These are phyloP conservation scores for Microcyclosporella mali DNA, from an alignment of 2,329 filamentous ascomycete species.

Conservation along the genomic window DNA sequence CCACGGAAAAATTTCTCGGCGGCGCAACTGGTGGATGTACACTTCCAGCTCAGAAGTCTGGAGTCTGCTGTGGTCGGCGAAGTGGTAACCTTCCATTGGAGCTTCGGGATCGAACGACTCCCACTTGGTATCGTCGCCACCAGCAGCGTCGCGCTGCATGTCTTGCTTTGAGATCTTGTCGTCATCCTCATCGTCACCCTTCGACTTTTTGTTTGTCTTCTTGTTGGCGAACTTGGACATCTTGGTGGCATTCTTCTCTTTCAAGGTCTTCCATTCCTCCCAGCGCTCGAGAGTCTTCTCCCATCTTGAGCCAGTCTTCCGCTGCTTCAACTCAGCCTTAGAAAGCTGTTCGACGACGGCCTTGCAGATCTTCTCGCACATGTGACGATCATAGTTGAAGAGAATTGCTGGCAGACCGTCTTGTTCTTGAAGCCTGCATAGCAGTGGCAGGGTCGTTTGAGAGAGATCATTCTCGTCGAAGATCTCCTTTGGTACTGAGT, in stretches of 20 bases:
- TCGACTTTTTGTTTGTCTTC: constrained; percentile 35
- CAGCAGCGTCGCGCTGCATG: constrained; percentile 51
- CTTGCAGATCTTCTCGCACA: constrained; percentile 56
- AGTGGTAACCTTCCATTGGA: constrained; percentile 58
- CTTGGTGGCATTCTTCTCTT: constrained; percentile 31
- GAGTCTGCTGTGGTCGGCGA: constrained; percentile 58
- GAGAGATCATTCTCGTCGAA: constrained; percentile 25
- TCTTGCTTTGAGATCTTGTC: constrained; percentile 52
- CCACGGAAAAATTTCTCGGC: constrained; percentile 45
- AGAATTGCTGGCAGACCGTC: constrained; percentile 66
- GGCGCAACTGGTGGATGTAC: constrained; percentile 48
- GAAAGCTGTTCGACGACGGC: constrained; percentile 49
- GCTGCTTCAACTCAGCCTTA: constrained; percentile 51
- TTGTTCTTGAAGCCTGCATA: constrained; percentile 55
- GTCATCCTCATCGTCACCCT: constrained; percentile 34
- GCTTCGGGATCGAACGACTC: constrained; percentile 62
- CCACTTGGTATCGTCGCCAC: constrained; percentile 51
- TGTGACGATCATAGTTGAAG: constrained; percentile 67
- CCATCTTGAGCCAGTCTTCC: constrained; percentile 55
- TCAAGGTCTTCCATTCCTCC: constrained; percentile 50
- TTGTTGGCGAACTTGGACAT: constrained; percentile 36
- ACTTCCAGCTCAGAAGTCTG: constrained; percentile 53
- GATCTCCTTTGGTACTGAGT: background rate
- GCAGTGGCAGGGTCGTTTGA: constrained; percentile 50
- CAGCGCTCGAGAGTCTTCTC: constrained; percentile 53